A percentile compares a stretch with the other conserved stretches of the same genome.
Evolutionary conservation across 495 filamentous ascomycete genomes (phyloP).

Genomic region (Aspergillus panamensis): DNA sequence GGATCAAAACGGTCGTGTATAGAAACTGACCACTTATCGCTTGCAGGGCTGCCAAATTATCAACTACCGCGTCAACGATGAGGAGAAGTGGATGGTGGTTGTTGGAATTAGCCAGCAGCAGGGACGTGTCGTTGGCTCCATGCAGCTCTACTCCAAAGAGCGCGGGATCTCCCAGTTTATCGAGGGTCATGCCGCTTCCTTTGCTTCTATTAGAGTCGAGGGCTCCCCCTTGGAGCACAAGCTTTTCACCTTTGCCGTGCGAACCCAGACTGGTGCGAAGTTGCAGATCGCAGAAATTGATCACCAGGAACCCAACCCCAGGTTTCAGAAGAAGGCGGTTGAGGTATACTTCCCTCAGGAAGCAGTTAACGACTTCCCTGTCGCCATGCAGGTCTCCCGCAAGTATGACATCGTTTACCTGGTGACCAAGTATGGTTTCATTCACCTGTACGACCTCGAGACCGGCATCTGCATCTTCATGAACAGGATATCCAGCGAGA

Average conservation of each 20-base stretch:
- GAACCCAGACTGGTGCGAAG: conserved; percentile 83
- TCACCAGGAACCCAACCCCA: conserved; percentile 79
- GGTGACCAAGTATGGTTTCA: conserved; percentile 98
- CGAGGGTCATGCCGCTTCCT: conserved; percentile 94
- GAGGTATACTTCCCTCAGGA: conserved; percentile 97
- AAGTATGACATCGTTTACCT: conserved; percentile 96
- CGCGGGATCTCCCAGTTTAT: conserved; percentile 96
- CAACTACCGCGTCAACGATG: conserved; percentile 95
- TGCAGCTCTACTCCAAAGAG: conserved; percentile 96
- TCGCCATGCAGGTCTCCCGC: conserved; percentile 94
- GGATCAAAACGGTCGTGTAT: conserved; percentile 4
- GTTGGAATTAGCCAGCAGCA: conserved; percentile 92
- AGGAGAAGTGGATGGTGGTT: conserved; percentile 97
- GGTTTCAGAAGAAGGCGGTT: conserved; percentile 90
- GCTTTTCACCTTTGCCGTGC: conserved; percentile 94
- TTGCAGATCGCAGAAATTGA: conserved; percentile 98
- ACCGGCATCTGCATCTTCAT: conserved; percentile 98
- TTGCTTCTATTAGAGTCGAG: conserved; percentile 84
- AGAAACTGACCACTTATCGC: conserved; percentile 16
- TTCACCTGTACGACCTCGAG: conserved; percentile 97
- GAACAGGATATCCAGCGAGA: conserved; percentile 99
- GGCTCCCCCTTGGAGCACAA: conserved; percentile 87
- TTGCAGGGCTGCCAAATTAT: conserved; percentile 92
- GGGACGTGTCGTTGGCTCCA: conserved; percentile 88
- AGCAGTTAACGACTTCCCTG: conserved; percentile 93